Evolutionary conservation across 495 filamentous ascomycete genomes (phyloP), one percentile per base, ranked within the genome.

Genomic region (Ascodesmis nigricans): DNA sequence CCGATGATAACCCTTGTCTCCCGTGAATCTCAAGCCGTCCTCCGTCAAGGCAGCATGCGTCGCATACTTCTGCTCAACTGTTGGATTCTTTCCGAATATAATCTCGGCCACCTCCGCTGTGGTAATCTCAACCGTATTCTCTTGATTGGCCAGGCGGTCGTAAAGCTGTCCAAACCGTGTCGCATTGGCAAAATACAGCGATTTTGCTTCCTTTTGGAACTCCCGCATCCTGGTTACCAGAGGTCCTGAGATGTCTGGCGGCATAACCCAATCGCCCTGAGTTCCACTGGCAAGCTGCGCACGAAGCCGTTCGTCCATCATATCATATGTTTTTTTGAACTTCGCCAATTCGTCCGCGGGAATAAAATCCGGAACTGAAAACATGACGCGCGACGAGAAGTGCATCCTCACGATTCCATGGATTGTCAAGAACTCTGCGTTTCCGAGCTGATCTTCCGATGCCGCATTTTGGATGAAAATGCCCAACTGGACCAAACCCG

Each of bases 41-140:
- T 32, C 47, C 47, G 51, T 51, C 6, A 52, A 40, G 4, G 48
- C 48, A 10, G 41, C 20, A 29, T 52, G 48, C 15, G 40, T 37
- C 5, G 48, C 48, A 29, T 52, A 52, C 16, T 51, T 16, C 26
- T 51, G 27, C 11, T 41, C 21, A 2, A 33, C 35, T n/a, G 29
- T 28, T 2, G 18, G 25, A 9, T 23, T 23, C 1, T 29, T 25
- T 6, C 43, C 47, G 35, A 51, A 51, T 10, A 47, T 31, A 33
- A 41, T 31, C 27, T 43, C 35, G 5, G 41, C 34, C 1, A 44
- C 48, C 22, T 47, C 40, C 21, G 36, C 36, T 16, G 35, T 43
- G 7, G 47, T 47, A 15, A 52, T 31, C 8, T 28, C 35, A 3
- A 28, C 23, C 14, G 38, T 32, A 3, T 37, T 29, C 2, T 36